Evolutionary conservation across 257 asterid genomes (phyloP).

Genomic region (Capsicum rhomboideum): DNA sequence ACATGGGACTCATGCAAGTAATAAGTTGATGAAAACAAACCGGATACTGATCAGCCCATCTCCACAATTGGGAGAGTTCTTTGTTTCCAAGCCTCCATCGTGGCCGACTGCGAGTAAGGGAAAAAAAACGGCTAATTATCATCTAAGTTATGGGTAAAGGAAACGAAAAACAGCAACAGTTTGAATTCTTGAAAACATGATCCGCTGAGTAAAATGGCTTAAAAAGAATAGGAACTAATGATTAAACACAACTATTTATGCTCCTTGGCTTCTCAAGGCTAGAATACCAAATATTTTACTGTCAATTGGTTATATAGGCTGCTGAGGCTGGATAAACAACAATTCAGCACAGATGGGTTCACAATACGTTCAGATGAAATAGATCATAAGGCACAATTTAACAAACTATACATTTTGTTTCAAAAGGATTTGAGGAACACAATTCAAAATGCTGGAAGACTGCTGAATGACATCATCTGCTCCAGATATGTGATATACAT

Average conservation of each 20-base stretch:
- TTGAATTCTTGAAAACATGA: background rate
- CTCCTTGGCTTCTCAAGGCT: background rate
- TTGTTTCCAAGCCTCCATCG: conserved; percentile 97
- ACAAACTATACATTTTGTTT: conserved; percentile 14
- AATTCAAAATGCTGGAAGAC: background rate
- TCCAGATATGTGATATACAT: background rate
- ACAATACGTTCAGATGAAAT: background rate
- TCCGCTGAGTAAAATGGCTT: background rate
- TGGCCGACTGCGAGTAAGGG: conserved; percentile 50
- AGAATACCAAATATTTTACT: background rate
- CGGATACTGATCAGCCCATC: conserved; percentile 98
- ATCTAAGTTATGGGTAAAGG: background rate
- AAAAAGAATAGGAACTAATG: background rate
- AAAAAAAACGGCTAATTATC: background rate
- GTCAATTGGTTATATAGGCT: background rate
- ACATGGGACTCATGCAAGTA: background rate
- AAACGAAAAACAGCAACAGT: background rate
- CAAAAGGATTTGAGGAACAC: background rate
- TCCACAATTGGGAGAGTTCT: conserved; percentile 93
- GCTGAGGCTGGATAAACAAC: background rate
- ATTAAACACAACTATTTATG: background rate
- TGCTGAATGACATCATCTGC: background rate
- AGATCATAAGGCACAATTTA: background rate
- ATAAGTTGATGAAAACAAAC: conserved; percentile 28
- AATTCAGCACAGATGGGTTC: background rate